Conservation (phyloP, 768 basidiomycete species). For the Sarcomyxa edulis region DNA sequence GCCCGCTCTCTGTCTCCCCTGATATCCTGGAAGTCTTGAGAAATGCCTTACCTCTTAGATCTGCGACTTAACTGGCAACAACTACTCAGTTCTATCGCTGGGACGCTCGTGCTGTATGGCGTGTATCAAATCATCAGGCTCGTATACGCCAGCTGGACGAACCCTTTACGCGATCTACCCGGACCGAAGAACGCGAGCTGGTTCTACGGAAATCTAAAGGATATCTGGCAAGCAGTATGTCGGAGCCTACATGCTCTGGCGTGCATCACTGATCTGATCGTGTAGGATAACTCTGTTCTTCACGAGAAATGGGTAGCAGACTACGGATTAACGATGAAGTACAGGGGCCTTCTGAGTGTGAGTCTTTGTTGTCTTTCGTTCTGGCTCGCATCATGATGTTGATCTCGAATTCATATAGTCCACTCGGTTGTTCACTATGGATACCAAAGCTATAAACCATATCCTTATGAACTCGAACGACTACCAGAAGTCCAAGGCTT, state of each 20-base stretch:
- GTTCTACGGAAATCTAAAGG: conserved; percentile 3
- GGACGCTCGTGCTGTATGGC: not conserved
- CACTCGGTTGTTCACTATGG: conserved; percentile 36
- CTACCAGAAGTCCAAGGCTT: conserved; percentile 36
- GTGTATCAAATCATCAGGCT: conserved; percentile 1
- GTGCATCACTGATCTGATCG: not conserved
- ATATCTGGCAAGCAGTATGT: no score
- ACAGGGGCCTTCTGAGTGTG: conserved; percentile 2
- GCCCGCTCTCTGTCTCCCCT: no score
- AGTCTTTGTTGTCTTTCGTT: not conserved
- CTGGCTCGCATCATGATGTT: not conserved
- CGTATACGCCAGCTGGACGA: not conserved
- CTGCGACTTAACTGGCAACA: no score
- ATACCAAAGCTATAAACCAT: conserved; percentile 44
- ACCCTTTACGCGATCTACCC: conserved; percentile 1
- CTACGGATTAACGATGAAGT: conserved; percentile 4
- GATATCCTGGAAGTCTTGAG: no score
- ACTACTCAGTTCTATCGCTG: conserved; percentile 1
- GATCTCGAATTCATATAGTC: conserved; percentile 6
- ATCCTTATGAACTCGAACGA: conserved; percentile 38
- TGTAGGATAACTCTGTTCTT: not conserved
- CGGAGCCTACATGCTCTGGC: not conserved
- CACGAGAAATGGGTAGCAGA: not conserved
- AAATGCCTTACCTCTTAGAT: no score
- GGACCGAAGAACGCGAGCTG: conserved; percentile 4